Evolutionary conservation across 257 asterid genomes (phyloP), one percentile per base, ranked within the genome.

Genomic region (Ajuga chamaepitys): DNA sequence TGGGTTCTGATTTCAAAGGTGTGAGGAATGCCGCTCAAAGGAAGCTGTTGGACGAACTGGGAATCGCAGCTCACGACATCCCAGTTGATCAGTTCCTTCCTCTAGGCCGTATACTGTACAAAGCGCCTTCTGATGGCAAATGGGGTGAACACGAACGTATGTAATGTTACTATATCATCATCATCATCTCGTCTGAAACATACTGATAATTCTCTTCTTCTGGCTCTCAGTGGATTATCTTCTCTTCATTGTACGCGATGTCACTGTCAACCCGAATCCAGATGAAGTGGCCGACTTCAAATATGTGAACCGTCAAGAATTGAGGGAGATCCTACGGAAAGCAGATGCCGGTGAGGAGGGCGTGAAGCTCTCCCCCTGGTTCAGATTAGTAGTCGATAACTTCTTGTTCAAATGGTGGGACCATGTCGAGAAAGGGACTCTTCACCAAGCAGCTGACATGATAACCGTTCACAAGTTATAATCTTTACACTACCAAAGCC

Each of bases 61-160:
- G 98, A 34, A 92, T 92, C 75, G 81, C 82, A 24, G 91, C 95
- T 53, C 88, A 82, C 71, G 92, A 91, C 16, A 85, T 91, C 69
- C 98, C 98, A 2, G 95, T 91, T 13, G 95, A 83, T 65, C 79
- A 87, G 71, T 92, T 92, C 70, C 79, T 77, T 12, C 83, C 95
- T 2, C 71, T 92, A 86, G 98, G 96, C 1, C 95, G 98, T 45
- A 92, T 92, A 41, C 88, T 88, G 44, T 92, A 92, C 82, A 88
- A 88, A 75, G 98, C 98, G 40, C 98, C 96, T 21, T 92, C 98
- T 6, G 98, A 92, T 64, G 98, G 98, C 52, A 88, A 83, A 77
- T 92, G 98, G 98, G 98, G 98, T 74, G 98, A 92, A 74, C 98
- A 92, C 53, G 98, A 92, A 83, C 71, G 98, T 92, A 81, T 82